Evolutionary conservation across 495 filamentous ascomycete species (phyloP), one percentile per base, ranked within the genome.

Genomic region (Penicillium silybi): DNA sequence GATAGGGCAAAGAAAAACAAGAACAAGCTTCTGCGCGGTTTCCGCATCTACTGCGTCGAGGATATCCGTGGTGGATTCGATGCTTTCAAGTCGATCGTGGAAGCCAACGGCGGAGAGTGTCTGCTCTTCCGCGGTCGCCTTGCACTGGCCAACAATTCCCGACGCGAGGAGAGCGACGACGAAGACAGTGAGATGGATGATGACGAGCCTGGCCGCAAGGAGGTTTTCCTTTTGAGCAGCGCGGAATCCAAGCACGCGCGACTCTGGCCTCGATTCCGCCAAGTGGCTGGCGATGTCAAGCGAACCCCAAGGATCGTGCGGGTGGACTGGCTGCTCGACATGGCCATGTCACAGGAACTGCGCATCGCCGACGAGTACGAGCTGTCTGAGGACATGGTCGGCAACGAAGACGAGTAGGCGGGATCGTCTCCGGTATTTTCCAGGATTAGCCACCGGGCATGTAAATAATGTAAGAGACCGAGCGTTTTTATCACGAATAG

Each of bases 251-350:
- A 81, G 5, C 92, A 97, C 56, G 80, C 76, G 58, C 81, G 77
- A 53, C 67, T 96, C 39, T 97, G 92, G 92, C 71, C 76, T 6
- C 81, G 80, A 48, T 97, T 97, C 68, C 76, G 85, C 48, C 80
- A 87, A 51, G 80, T 92, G 79, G 90, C 88, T 7, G 66, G 71
- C 44, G 83, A 80, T 34, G 80, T 84, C 16, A 81, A 85, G 53
- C 88, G 88, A 74, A 78, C 80, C 34, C 85, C 89, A 8, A 76
- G 84, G 23, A 85, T 99, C 44, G 89, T 95, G 15, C 80, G 76
- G 17, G 77, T 85, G 17, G 90, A 97, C 59, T 99, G 95, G 95
- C 63, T 97, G 57, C 70, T 97, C 58, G 85, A 90, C 52, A 83
- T 89, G 53, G 89, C 89, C 4, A 90, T 97, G 88, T 83, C 80